Evolutionary conservation across 768 basidiomycete genomes (phyloP), one percentile per base, ranked within the genome.

Genomic region (Baorangia bicolor): DNA sequence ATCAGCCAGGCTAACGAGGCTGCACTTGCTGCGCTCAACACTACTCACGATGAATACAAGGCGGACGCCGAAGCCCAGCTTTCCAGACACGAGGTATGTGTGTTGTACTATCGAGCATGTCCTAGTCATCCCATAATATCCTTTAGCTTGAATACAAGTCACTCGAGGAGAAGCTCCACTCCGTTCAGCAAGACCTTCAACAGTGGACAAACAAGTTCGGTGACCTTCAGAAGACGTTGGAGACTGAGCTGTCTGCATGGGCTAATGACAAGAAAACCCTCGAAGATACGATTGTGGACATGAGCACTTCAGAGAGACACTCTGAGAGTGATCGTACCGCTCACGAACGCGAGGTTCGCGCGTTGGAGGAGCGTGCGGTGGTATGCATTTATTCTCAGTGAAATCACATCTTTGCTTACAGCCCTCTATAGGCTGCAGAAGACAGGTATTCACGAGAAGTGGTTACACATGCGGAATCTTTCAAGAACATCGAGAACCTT

Each of bases 1-100:
- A 94, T 95, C 62, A 88, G 88, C 57, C 82, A 87, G 64, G 88
- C 90, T 0, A 92, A 82, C 62, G 93, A 94, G 68, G 81, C 80
- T 58, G 90, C 92, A 10, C 76, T 95, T 8, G 77, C 81, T 28
- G 80, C 81, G 31, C 71, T 94, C 40, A 91, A 85, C 53, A 62
- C 75, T 0, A 92, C 89, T 0, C 86, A 87, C 59, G 92, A 94
- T 52, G 87, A 92, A 67, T 94, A 88, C 77, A 89, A 86, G 70
- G 64, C 80, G 4, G 81, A 84, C 1, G 86, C 86, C 0, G 90
- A 92, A 55, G 77, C 81, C n/a, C 82, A 86, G 61, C 74, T 92
- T 51, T 69, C 84, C 14, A 77, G 78, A 50, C 81, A 84, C 59
- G 84, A 91, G 77, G 92, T 94, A 63, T 50, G 76, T 12, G 20